Evolutionary conservation across 2,329 filamentous ascomycete species (phyloP), one percentile per base, ranked within the genome.

Genomic region (Hymenoscyphus fraxineus): DNA sequence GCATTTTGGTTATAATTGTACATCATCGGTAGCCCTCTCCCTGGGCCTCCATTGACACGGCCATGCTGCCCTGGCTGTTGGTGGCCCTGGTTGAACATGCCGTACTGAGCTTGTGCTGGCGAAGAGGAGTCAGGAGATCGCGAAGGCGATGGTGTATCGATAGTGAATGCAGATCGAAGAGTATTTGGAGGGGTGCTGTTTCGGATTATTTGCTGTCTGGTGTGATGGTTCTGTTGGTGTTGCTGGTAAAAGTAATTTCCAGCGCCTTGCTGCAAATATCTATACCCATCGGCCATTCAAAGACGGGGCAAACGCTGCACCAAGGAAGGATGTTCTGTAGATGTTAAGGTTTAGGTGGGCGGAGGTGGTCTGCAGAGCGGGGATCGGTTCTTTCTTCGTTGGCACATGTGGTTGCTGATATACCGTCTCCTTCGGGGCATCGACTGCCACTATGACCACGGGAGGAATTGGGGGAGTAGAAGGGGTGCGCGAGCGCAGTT

Each of bases 41-140:
- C 84, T 68, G 84, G 83, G 68, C 86, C 86, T 72, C 88, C 89
- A 79, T 92, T 93, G 78, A 92, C 84, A 79, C 91, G 88, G 79
- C 85, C 85, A 80, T 88, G 88, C 76, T 92, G 90, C 76, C 87
- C 86, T 79, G 47, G 47, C 19, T 88, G 87, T 76, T 90, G 87
- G 64, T 81, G 79, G 75, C 82, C 83, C 77, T 91, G 88, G 74
- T 86, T 87, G 82, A 89, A 93, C 90, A 93, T 93, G 76, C 83
- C 71, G 75, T 75, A 76, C 54, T 71, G 63, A 56, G 66, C 70
- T 58, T 69, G 73, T n/a, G 69, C 74, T 12, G 75, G 71, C 60
- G 74, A 76, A 59, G 82, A 69, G 12, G 72, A 66, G 60, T 82
- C 83, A 56, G 84, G 83, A 57, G 83, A 85, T 72, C 83, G 81